Evolutionary conservation across 306 rosid species (phyloP).

Genomic region (Trichosanthes truncata): DNA sequence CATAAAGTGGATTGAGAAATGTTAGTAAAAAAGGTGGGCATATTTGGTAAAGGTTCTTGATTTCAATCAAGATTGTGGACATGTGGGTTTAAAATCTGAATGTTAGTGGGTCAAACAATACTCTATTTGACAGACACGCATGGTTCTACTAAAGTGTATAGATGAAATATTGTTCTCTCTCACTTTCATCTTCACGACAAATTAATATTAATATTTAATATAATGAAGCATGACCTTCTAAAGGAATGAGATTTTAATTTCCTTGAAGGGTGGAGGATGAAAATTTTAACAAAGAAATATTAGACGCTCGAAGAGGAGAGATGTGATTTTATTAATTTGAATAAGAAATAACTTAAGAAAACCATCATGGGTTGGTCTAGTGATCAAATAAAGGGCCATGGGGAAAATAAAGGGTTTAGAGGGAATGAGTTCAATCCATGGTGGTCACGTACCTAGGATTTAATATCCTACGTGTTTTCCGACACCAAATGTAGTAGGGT

Average conservation of each 20-base stretch:
- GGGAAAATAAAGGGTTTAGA: no score
- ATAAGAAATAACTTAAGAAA: neutral
- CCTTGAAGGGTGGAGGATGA: neutral
- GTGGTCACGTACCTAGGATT: no score
- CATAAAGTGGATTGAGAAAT: neutral
- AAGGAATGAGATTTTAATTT: neutral
- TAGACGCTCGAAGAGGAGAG: neutral
- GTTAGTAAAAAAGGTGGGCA: neutral
- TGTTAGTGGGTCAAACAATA: neutral
- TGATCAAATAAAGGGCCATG: no score
- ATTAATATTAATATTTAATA: no score
- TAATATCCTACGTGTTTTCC: no score
- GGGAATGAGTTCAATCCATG: no score
- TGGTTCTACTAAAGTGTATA: neutral
- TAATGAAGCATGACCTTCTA: neutral
- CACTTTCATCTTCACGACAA: neutral
- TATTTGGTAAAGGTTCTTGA: neutral
- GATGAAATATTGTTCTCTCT: neutral
- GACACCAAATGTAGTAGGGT: no score
- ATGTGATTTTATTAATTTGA: neutral
- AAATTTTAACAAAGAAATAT: neutral
- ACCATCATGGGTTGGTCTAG: no score
- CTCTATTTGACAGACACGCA: neutral
- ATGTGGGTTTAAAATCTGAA: neutral
- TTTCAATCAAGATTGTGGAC: neutral